Base-by-base conservation (phyloP, 805 yeast genomes). In the Ogataea wickerhamii region DNA sequence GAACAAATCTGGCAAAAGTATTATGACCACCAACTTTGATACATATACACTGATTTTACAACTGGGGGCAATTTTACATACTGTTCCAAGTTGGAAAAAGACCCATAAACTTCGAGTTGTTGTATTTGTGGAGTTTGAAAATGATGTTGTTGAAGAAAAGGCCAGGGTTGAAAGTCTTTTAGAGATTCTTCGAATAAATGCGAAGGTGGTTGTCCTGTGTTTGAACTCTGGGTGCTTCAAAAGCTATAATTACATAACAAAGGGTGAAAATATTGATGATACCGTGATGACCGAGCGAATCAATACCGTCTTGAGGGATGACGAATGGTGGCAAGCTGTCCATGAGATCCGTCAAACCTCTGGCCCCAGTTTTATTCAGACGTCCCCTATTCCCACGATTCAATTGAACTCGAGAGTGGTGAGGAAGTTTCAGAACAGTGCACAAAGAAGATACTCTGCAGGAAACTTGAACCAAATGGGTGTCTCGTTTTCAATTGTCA, bases 41-140 rank as follows among this genome's bases (percentile, higher is more conserved):
- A 93, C 99, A 0, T 93, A 89, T 55, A 91, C 98, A 0, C 71
- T 93, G 53, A 93, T 93, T 47, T 66, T 94, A 41, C 99, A 93
- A 55, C 67, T 93, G 40, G 98, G 98, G 3, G 95, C 96, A 2
- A 91, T 93, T 48, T 66, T 93, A 41, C 78, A 85, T 8, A 89
- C 98, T 0, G 98, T 93, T 3, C 94, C 95, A 1, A 84, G 82
- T 30, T 93, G 99, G 99, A 80, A 85, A 47, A 70, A 70, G 33
- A 79, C 83, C 0, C 93, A 87, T 55, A 64, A 60, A 5, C 58
- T 93, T 26, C 68, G 98, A 42, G 87, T 93, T 8, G 80, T 93
- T 36, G 94, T 85, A 0, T 91, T 93, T 69, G 97, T 93, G 21
- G 98, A 93, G 61, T 70, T 71, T 40, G 68, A 67, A 31, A 65